phyloP scores from a whole-genome alignment of 306 rosid genomes.

The Glycyrrhiza uralensis region DNA sequence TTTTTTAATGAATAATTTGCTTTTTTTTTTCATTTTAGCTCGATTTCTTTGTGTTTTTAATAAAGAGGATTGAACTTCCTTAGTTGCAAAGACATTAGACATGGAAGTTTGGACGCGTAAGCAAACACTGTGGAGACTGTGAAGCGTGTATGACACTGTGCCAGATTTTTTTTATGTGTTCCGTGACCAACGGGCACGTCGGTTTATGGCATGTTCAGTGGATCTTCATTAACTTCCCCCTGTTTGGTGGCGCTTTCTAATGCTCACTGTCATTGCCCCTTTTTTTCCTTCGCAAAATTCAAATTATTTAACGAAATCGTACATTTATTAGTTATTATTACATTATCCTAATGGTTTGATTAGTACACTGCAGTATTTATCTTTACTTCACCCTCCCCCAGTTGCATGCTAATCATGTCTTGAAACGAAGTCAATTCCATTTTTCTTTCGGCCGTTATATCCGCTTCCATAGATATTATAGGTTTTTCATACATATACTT shows the following conservation, averaged over 20 bases:
- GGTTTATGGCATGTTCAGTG: not conserved
- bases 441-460: too few species aligned
- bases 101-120: conserved; percentile 27
- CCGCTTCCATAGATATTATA: too few species aligned
- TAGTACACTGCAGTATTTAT: too few species aligned
- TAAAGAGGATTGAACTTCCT: conserved; percentile 13
- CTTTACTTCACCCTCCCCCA: too few species aligned
- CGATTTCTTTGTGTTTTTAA: not conserved
- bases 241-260: not conserved
- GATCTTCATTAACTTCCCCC: not conserved
- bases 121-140: not conserved
- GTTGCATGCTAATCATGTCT: too few species aligned
- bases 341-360: too few species aligned
- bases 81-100: conserved; percentile 44
- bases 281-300: not conserved
- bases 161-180: not conserved
- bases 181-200: conserved; percentile 27
- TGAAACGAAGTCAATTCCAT: too few species aligned
- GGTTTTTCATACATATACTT: too few species aligned
- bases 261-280: too few species aligned
- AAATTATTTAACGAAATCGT: not conserved
- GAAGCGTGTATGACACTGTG: conserved; percentile 3
- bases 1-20: too few species aligned
- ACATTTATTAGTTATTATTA: too few species aligned
- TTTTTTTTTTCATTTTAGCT: too few species aligned